phyloP scores from a whole-genome alignment of 495 filamentous ascomycete species.

The Penicillium bialowiezense region DNA sequence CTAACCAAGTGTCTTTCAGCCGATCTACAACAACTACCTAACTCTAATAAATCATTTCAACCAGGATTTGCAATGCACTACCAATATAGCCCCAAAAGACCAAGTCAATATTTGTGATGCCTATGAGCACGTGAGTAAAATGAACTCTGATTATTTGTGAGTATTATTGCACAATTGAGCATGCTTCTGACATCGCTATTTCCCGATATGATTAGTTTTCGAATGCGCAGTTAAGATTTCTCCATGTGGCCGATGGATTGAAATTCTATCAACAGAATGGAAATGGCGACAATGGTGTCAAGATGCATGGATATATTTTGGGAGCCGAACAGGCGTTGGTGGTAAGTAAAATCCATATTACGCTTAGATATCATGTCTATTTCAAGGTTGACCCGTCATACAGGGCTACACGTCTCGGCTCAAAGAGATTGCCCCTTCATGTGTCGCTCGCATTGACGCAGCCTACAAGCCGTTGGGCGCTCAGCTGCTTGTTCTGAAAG shows the following conservation, averaged over 20 bases:
- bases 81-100: background rate
- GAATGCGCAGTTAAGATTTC: background rate
- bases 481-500: background rate
- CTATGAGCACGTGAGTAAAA: background rate
- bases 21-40: background rate
- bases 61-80: background rate
- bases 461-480: background rate
- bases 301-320: background rate
- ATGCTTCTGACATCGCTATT: too few relatives aligned
- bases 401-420: background rate
- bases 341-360: background rate
- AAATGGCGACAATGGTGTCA: background rate
- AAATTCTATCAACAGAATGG: background rate
- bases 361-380: background rate
- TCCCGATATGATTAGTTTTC: background rate
- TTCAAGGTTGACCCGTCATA: too few relatives aligned
- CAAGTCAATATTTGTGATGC: background rate
- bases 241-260: background rate
- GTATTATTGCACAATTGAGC: background rate
- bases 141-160: background rate
- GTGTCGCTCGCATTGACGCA: background rate
- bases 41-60: background rate
- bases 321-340: background rate
- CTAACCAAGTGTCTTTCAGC: background rate
- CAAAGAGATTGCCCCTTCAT: background rate